Evolutionary conservation across 176 grass and related monocot species (phyloP).

Genomic region (Stipa capillata): DNA sequence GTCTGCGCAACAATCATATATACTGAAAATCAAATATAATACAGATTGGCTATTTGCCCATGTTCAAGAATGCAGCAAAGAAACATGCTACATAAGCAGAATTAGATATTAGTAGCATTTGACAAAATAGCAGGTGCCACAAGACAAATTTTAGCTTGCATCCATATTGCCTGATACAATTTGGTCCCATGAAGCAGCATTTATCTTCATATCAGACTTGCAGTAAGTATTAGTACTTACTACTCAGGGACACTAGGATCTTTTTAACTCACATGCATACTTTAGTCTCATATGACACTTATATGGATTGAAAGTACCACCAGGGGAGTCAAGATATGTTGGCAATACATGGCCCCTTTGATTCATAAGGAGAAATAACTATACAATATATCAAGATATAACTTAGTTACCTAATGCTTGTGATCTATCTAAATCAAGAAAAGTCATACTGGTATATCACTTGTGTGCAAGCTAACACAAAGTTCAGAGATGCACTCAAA

Average conservation of each 20-base stretch:
- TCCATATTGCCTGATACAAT: background rate
- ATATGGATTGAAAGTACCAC: background rate
- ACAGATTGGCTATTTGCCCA: background rate
- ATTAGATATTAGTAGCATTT: background rate
- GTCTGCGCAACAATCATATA: background rate
- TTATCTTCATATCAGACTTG: background rate
- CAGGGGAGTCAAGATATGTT: background rate
- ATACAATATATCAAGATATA: background rate
- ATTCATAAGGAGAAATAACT: background rate
- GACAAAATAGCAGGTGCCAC: background rate
- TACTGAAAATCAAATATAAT: background rate
- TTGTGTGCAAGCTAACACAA: background rate
- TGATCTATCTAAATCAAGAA: background rate
- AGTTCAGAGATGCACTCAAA: background rate
- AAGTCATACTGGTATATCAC: background rate
- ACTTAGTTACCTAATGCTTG: background rate
- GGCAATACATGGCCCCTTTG: background rate
- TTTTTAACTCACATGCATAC: background rate
- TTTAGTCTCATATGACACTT: background rate
- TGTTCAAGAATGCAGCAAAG: background rate
- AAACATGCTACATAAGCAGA: background rate
- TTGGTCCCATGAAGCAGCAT: background rate
- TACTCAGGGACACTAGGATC: background rate
- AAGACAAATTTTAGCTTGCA: background rate
- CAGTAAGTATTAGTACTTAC: background rate